Base-by-base conservation (phyloP, 495 filamentous ascomycete genomes). In the Penicillium diatomitis region DNA sequence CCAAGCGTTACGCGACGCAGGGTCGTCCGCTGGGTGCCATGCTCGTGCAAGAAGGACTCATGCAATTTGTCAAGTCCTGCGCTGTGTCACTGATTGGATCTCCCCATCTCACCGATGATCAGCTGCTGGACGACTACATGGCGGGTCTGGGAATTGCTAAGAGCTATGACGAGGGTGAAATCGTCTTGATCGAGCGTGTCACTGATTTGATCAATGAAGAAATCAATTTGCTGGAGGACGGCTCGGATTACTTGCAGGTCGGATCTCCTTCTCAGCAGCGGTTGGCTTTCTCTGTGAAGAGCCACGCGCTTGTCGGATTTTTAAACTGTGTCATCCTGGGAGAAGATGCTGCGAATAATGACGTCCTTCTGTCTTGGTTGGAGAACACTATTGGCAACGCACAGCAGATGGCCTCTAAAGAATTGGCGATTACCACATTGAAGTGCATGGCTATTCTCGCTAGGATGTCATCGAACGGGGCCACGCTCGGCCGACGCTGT, bases 1-100 rank as follows among this genome's bases (percentile, higher is more conserved):
- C 84, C 11, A 82, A 83, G n/a, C 83, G 87, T 40, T 97, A 98
- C 64, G 81, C 89, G 29, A 76, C 79, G 6, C 73, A 79, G 47
- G 86, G 85, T 8, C 80, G 86, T 10, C 90, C 92, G 2, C 65
- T 97, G 32, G 90, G 92, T 4, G 88, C 89, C n/a, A 90, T 96
- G 86, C 70, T 96, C 6, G 66, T 98, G 10, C 88, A 90, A 61
- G 81, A 85, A 57, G 87, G 81, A 44, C 90, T 90, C 61, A 90
- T 90, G 80, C 81, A 79, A 60, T 79, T 97, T 41, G 73, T 94
- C 29, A 84, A 88, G 46, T 81, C 88, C 5, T 82, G 78, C 46
- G 87, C 86, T n/a, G 84, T 85, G 6, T 72, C 94, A 43, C 68
- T 83, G 27, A 71, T 80, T 41, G 76, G 82, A 9, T 74, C 78